Evolutionary conservation across 306 rosid species (phyloP).

Genomic region (Medicago ruthenica): DNA sequence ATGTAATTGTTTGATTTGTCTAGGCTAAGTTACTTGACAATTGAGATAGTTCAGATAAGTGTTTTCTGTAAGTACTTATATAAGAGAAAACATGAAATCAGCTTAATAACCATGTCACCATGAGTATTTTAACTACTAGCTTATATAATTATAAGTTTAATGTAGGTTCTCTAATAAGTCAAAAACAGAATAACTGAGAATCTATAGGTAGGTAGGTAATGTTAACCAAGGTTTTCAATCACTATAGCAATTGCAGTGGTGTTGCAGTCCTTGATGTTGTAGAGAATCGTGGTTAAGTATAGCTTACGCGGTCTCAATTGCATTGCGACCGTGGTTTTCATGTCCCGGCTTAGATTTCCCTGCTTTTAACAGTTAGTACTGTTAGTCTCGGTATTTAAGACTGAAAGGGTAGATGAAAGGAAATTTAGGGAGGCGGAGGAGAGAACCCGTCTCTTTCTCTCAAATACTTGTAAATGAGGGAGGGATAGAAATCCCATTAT

Average conservation of each 20-base stretch:
- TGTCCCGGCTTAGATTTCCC: neutral
- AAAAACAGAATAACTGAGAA: neutral
- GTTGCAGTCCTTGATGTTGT: neutral
- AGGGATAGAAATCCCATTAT: neutral
- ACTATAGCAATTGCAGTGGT: neutral
- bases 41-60: neutral
- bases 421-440: neutral
- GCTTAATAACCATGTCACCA: neutral
- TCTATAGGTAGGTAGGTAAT: neutral
- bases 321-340: neutral
- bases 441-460: neutral
- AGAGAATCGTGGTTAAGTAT: neutral
- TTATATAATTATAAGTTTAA: neutral
- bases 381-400: neutral
- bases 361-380: neutral
- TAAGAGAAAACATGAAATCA: neutral
- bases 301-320: neutral
- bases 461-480: neutral
- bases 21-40: neutral
- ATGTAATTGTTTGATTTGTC: neutral
- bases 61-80: neutral
- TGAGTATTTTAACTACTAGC: neutral
- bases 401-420: neutral
- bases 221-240: neutral
- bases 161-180: neutral